Base-by-base conservation (phyloP, 805 yeast genomes). In the Candida ulmi region DNA sequence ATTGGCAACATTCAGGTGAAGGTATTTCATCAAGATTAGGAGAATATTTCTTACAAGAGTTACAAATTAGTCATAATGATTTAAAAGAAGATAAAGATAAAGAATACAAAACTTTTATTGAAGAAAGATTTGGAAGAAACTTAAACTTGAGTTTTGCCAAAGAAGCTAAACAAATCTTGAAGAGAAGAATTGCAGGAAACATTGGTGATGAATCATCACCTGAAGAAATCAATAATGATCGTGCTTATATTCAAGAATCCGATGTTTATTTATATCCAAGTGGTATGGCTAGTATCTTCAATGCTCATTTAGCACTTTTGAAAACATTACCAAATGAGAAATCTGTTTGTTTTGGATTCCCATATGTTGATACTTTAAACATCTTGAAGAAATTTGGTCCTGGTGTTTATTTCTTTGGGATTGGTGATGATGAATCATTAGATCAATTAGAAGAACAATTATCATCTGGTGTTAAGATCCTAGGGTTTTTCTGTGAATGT, bases 1-100 rank as follows among this genome's bases (percentile, higher is more conserved):
- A 87, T 63, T 93, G 99, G 99, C 97, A 91, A 60, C 96, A 90
- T 55, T 69, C 95, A 0, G 99, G 99, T 21, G 97, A 91, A 61
- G 96, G 96, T n/a, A 76, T 93, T 21, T 86, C 96, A 13, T 86
- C 96, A 27, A 70, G 98, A 52, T 65, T 81, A 57, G 97, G 88
- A 1, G 96, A 90, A 60, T 93, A 87, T 54, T 78, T 85, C 35
- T 61, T 83, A 43, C 78, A 76, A 44, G 86, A 79, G 55, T 62
- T 83, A 51, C 51, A 72, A 55, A 51, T 60, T 45, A 58, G 62
- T 37, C 62, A 63, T 47, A 60, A 48, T 23, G 50, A 54, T 17
- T 37, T 46, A 9, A 46, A 50, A 17, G 55, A 51, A 37, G 49
- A 58, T 32, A 62, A 54, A 13, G 74, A 67, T 41, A 68, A 69